Base-by-base conservation (phyloP, 2,329 filamentous ascomycete species). In the Geosmithia morbida region DNA sequence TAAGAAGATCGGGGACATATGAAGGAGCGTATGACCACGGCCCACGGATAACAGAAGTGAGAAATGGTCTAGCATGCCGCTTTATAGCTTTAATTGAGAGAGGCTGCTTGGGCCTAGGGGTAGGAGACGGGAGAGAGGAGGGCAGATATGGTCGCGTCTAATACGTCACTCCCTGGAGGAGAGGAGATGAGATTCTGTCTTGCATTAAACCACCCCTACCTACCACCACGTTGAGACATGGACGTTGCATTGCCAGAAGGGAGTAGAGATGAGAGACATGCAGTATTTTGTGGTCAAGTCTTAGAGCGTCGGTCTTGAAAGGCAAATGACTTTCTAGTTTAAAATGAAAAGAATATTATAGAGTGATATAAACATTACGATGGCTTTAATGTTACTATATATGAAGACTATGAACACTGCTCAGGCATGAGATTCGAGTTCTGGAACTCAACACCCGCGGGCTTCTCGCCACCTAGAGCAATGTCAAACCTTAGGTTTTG, bases 391-490 rank as follows among this genome's bases (percentile, higher is more conserved):
- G 33, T 37, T 11, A 37, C 11, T 37, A 37, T 37, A 11, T 37
- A 13, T 37, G 33, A 37, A 37, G 11, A 37, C 14, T 37, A 37
- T 16, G 33, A 37, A 11, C 33, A 37, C 33, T 37, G 11, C 33
- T 37, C 33, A 37, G 33, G 33, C 33, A 37, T 37, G 33, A 16
- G 6, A 13, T 37, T 37, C 33, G 13, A 7, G 33, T 44, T 44
- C n/a, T 29, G 30, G 18, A 48, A 48, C 42, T 48, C 46, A 7
- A 48, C 46, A 30, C 40, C 43, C 7, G 41, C 39, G 7, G 41
- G 46, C 41, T 22, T 37, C 41, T 44, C 20, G 7, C 46, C 46
- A n/a, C 46, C 46, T 29, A 48, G 42, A 4, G 22, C 46, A 48
- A 48, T 44, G 20, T 48, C 46, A 44, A 48, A 48, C 10, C 26